A percentile compares a stretch with the other conserved stretches of the same genome.
Evolutionary conservation across 78 protist genomes (phyloP).

Genomic region (Mastigamoeba balamuthi): DNA sequence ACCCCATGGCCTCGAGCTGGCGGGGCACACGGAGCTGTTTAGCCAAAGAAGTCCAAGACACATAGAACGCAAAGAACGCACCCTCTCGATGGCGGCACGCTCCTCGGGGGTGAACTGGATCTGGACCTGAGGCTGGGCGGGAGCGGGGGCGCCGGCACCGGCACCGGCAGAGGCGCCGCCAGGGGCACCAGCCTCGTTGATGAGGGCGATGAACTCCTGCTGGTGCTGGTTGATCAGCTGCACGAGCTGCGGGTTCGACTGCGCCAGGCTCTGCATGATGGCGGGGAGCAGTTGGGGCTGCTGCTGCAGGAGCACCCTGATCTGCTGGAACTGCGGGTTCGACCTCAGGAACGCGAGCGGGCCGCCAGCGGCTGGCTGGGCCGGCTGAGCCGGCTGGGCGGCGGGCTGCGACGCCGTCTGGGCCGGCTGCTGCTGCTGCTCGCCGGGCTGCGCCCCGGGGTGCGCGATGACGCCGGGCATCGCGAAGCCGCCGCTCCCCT

Average conservation of each 20-base stretch:
- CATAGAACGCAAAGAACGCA: background rate
- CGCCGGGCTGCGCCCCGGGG: background rate
- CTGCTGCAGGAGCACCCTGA: constrained; percentile 29
- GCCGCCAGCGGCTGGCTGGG: background rate
- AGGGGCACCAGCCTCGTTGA: constrained; percentile 32
- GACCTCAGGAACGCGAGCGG: constrained; percentile 28
- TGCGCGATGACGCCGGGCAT: background rate
- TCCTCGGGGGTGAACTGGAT: constrained; percentile 66
- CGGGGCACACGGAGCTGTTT: too few species aligned
- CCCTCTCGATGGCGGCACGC: constrained; percentile 72
- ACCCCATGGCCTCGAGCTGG: constrained; percentile 69
- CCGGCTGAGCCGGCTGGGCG: background rate
- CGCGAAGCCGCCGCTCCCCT: background rate
- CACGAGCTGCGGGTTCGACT: constrained; percentile 53
- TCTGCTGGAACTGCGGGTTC: constrained; percentile 40
- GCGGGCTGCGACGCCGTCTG: background rate
- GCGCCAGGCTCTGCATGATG: constrained; percentile 33
- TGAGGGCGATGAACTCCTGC: constrained; percentile 47
- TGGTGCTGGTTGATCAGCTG: constrained; percentile 54
- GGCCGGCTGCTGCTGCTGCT: background rate
- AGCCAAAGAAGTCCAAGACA: too few species aligned
- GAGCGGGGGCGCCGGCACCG: background rate
- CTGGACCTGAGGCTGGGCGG: background rate
- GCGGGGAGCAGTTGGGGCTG: constrained; percentile 50
- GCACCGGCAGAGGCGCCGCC: constrained; percentile 6